Base-by-base conservation (phyloP, 345 rosid genomes). In the Nephelium lappaceum region DNA sequence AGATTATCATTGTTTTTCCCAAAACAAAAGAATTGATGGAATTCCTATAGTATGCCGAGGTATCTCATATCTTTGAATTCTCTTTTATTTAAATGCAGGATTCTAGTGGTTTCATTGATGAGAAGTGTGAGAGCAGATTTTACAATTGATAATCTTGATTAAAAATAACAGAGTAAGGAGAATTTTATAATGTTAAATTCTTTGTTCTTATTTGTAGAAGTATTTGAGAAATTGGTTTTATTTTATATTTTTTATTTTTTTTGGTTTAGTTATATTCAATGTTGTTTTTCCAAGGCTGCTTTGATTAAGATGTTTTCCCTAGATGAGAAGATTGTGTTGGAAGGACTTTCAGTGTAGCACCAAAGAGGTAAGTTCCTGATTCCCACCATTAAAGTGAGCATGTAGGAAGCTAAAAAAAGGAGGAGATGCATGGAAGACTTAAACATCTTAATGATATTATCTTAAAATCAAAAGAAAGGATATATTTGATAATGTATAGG, bases 331-430 rank as follows among this genome's bases (percentile, higher is more conserved):
- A 91, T 93, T 71, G 78, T 88, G 62, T 92, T 97, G 2, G 97
- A 95, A 95, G 84, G 97, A 95, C 79, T 95, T 89, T 72, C 91
- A 95, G 73, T 95, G 81, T 81, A 93, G 89, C 84, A 57, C 77
- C 55, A 91, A 91, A 91, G 97, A 89, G 97, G 97, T 95, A 89
- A 84, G 74, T 67, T 83, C 78, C 89, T 93, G 89, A 95, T 89
- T 85, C 87, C 88, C 87, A 83, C 71, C 61, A 75, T 15, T 88
- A 92, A 92, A 95, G 97, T 92, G 94, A 95, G 98, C 43, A 93
- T 80, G 94, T 92, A 95, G 98, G 98, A 95, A 87, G 97, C 98
- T 74, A 82, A 86, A 89, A 97, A 11, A 93, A 91, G 86, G 97
- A 95, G 80, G 93, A 89, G 87, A 93, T 95, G 98, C 95, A 93